Evolutionary conservation across 1,284 basidiomycete species (phyloP).

Genomic region (Puccinia hordei): DNA sequence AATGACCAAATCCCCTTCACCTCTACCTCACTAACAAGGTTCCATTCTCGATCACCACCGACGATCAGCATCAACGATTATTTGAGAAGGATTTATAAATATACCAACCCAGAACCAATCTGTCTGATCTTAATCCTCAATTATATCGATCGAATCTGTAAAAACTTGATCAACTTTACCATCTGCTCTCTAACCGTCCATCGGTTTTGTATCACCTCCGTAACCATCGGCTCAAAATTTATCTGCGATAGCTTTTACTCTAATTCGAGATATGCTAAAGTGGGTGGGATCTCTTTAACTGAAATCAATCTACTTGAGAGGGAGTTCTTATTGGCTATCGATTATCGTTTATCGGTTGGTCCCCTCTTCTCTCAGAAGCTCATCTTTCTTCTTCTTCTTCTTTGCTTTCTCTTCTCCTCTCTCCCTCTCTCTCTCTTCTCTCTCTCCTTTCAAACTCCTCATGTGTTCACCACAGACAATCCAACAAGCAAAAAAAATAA

Average conservation of each 20-base stretch:
- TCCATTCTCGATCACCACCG: conserved; percentile 86
- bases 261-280: conserved; percentile 86
- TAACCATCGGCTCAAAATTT: conserved; percentile 83
- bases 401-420: not conserved
- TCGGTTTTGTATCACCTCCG: conserved; percentile 86
- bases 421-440: not conserved
- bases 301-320: conserved; percentile 90
- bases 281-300: conserved; percentile 82
- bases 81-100: conserved; percentile 82
- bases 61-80: conserved; percentile 83
- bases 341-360: conserved; percentile 88
- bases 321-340: conserved; percentile 83
- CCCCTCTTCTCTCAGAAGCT: not conserved
- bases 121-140: conserved; percentile 84
- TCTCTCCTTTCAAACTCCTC: not conserved
- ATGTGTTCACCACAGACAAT: no score
- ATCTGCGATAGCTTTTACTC: conserved; percentile 91
- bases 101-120: conserved; percentile 82
- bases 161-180: conserved; percentile 79
- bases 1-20: conserved; percentile 87
- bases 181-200: conserved; percentile 91
- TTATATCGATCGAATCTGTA: conserved; percentile 92
- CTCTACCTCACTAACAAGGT: conserved; percentile 79
- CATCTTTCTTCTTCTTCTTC: not conserved
- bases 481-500: no score